Conservation (phyloP, 495 filamentous ascomycete genomes). For the Clohesyomyces aquaticus region DNA sequence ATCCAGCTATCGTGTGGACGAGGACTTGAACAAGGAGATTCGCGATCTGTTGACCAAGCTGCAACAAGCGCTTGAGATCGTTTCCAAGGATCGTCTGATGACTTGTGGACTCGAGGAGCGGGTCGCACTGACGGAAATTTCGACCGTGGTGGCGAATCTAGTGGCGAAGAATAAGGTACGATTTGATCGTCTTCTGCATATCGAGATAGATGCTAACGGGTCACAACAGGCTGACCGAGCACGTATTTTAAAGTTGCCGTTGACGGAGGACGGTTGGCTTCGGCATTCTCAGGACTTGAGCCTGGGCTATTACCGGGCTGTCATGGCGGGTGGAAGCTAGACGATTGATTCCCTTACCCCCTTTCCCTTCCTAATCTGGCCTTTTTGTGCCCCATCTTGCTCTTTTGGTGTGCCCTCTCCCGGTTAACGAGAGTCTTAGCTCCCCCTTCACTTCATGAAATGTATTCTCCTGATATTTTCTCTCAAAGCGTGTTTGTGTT, state of each 20-base stretch:
- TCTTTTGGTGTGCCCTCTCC: too few species aligned
- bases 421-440: too few species aligned
- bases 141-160: conserved; percentile 63
- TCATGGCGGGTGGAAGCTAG: conserved; percentile 47
- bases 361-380: too few species aligned
- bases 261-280: conserved; percentile 71
- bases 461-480: not conserved
- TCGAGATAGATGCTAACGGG: conserved; percentile 45
- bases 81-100: conserved; percentile 55
- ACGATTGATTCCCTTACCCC: not conserved
- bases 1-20: conserved; percentile 41
- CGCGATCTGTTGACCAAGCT: conserved; percentile 65
- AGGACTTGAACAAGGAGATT: conserved; percentile 49
- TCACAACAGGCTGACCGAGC: conserved; percentile 43
- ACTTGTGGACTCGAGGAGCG: conserved; percentile 75
- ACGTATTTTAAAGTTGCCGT: conserved; percentile 65
- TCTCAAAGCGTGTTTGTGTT: too few species aligned
- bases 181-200: too few species aligned
- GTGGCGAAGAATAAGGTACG: conserved; percentile 65
- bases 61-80: conserved; percentile 63
- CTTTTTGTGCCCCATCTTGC: too few species aligned
- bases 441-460: not conserved
- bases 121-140: conserved; percentile 74
- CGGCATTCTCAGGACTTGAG: conserved; percentile 70
- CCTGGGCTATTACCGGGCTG: conserved; percentile 64